These are phyloP conservation scores for Gnetum montanum DNA, from an alignment of 75 land plant species.

Conservation along the genomic window DNA sequence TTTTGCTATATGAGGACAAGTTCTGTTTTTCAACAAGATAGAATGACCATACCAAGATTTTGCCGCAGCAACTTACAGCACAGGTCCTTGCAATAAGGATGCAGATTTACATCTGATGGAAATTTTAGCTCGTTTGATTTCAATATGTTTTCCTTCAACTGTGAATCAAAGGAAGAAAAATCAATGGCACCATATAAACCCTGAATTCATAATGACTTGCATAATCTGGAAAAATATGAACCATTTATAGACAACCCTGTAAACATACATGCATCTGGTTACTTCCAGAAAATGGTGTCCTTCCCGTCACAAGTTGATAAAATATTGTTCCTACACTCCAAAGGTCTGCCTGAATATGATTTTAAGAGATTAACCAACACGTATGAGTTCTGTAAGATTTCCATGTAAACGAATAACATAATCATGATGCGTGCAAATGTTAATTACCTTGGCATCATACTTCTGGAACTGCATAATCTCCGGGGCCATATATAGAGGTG, in stretches of 20 bases:
- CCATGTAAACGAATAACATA: not conserved
- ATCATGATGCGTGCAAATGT: too few relatives aligned
- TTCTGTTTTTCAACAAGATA: too few relatives aligned
- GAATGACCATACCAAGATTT: slow-evolving; percentile 31
- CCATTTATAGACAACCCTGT: not conserved
- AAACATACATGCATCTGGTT: slow-evolving; percentile 42
- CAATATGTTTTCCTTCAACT: slow-evolving; percentile 55
- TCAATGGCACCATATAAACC: slow-evolving; percentile 23
- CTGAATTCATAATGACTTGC: slow-evolving; percentile 6
- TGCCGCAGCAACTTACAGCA: slow-evolving; percentile 72
- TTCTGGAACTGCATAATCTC: slow-evolving; percentile 44
- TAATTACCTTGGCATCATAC: slow-evolving; percentile 54
- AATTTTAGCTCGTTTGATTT: slow-evolving; percentile 39
- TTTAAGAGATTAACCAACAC: not conserved
- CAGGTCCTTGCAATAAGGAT: slow-evolving; percentile 51
- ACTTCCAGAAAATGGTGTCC: slow-evolving; percentile 50
- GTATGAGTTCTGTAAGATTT: not conserved
- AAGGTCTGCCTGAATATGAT: slow-evolving; percentile 39
- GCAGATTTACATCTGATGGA: slow-evolving; percentile 30
- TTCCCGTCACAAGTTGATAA: slow-evolving; percentile 46
- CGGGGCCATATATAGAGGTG: slow-evolving; percentile 68
- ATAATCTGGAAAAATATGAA: slow-evolving; percentile 1
- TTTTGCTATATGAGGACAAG: too few relatives aligned
- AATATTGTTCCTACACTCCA: slow-evolving; percentile 67
- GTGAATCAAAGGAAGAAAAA: not conserved